Conservation (phyloP, 2,329 filamentous ascomycete species). For the Talaromyces sp. region DNA sequence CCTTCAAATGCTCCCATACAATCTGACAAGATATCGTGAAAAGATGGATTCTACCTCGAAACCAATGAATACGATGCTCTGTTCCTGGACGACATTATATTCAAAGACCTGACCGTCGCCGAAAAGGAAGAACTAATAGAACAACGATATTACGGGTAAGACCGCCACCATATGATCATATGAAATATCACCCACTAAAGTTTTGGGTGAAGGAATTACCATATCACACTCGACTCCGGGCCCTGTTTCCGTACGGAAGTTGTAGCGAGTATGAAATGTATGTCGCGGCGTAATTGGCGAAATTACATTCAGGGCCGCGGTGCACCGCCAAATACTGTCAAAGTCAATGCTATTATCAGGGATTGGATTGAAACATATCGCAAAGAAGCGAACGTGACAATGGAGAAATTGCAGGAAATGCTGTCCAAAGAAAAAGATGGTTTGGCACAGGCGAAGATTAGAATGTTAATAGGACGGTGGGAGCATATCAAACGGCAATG, state of each 20-base stretch:
- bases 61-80: conserved; percentile 39
- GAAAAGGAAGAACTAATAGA: conserved; percentile 34
- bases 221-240: conserved; percentile 33
- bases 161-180: neutral
- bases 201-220: conserved; percentile 37
- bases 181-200: neutral
- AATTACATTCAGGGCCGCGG: conserved; percentile 39
- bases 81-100: conserved; percentile 43
- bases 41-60: conserved; percentile 45
- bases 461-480: conserved; percentile 36
- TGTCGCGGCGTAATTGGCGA: conserved; percentile 37
- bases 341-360: conserved; percentile 33
- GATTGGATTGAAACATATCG: conserved; percentile 36
- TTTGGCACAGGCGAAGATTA: conserved; percentile 25
- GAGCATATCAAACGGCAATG: conserved; percentile 38
- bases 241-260: conserved; percentile 45
- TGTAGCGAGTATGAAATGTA: conserved; percentile 39
- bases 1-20: too few relatives aligned
- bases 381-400: conserved; percentile 31
- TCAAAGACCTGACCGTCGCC: conserved; percentile 29
- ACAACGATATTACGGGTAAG: conserved; percentile 41
- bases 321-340: conserved; percentile 29
- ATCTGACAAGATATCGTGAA: neutral
- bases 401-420: conserved; percentile 25
- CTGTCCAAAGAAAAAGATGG: conserved; percentile 12